Evolutionary conservation across 371 early-diverging fungal genomes (phyloP).

Genomic region (Rhizomucor miehei): DNA sequence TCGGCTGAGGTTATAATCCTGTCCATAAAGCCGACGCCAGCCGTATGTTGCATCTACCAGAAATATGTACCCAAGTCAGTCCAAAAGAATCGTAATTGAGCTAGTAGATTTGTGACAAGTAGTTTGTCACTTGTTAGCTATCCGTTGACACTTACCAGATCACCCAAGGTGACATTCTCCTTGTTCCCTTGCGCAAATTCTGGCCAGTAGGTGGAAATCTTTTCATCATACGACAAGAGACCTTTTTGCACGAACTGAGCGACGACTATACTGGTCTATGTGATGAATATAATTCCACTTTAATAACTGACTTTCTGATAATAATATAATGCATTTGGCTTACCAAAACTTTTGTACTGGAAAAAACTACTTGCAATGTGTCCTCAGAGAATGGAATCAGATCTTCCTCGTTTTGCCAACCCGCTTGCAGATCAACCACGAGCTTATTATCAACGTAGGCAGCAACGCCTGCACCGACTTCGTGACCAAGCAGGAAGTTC

Average conservation of each 20-base stretch:
- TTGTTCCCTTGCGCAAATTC: conserved; percentile 76
- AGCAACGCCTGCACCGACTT: conserved; percentile 54
- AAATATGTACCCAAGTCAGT: not conserved
- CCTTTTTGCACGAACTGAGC: conserved; percentile 63
- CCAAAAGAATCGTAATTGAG: not conserved
- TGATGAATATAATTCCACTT: too few relatives aligned
- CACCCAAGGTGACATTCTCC: conserved; percentile 62
- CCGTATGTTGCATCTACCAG: conserved; percentile 61
- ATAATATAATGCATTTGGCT: conserved; percentile 5
- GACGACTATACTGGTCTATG: conserved; percentile 48
- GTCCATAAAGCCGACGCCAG: conserved; percentile 61
- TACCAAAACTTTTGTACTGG: conserved; percentile 61
- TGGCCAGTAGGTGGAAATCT: conserved; percentile 69
- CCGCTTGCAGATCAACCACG: conserved; percentile 65
- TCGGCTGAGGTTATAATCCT: conserved; percentile 30
- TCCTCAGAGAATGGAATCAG: conserved; percentile 43
- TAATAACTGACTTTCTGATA: not conserved
- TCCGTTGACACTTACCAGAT: conserved; percentile 30
- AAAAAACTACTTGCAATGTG: conserved; percentile 67
- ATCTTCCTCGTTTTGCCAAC: conserved; percentile 51
- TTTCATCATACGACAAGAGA: conserved; percentile 49
- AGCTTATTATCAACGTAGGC: conserved; percentile 54
- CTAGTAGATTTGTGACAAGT: too few relatives aligned
- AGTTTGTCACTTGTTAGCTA: not conserved
- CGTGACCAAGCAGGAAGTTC: conserved; percentile 30